Base-by-base conservation (phyloP, 495 filamentous ascomycete species). In the Aspergillus avenaceus region DNA sequence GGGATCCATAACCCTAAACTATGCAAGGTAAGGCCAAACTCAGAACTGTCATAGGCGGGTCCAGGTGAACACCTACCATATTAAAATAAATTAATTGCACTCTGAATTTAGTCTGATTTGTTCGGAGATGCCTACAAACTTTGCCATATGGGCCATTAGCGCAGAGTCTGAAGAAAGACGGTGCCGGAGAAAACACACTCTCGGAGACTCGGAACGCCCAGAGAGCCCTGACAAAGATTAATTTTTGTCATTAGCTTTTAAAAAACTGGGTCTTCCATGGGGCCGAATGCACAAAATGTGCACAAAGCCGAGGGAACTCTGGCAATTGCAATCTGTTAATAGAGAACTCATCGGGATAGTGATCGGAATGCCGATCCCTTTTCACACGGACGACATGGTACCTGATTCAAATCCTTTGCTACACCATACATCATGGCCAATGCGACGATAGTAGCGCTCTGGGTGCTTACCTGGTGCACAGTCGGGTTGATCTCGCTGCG, bases 391-490 rank as follows among this genome's bases (percentile, higher is more conserved):
- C 25, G 40, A 42, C 40, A 14, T 26, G 40, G 40, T 42, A 23
- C 21, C 40, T 28, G 41, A 18, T 11, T n/a, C 25, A n/a, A n/a
- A n/a, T n/a, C n/a, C n/a, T n/a, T n/a, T n/a, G n/a, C n/a, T n/a
- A n/a, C n/a, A n/a, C n/a, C n/a, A n/a, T n/a, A n/a, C n/a, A 44
- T 18, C 25, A 44, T 44, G 41, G 24, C 24, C 24, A 21, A 52
- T 44, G 38, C 52, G 24, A 66, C 64, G 19, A 41, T 67, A 13
- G 43, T 62, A 23, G 32, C 64, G 26, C 54, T 60, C n/a, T 64
- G 59, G 54, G 51, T 64, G n/a, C 64, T 67, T 42, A 64, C 53
- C 45, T 60, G 53, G 49, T n/a, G 58, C 14, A 47, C 53, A n/a
- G 41, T 60, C 47, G 47, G 38, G 14, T 41, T 62, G 40, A 67